Evolutionary conservation across 2,329 filamentous ascomycete species (phyloP).

Genomic region (Emmonsiellopsis sp.): DNA sequence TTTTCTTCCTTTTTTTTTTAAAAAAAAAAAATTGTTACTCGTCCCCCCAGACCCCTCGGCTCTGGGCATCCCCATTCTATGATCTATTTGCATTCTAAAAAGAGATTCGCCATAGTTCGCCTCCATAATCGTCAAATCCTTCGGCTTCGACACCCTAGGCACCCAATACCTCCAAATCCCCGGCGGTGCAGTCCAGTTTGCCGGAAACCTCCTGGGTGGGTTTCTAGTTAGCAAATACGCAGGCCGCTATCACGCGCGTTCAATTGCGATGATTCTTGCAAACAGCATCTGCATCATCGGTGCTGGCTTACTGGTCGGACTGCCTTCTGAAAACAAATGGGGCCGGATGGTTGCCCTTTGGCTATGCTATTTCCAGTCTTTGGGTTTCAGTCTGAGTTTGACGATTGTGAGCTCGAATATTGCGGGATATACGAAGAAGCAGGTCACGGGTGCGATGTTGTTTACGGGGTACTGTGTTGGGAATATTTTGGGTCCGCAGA

Average conservation of each 20-base stretch:
- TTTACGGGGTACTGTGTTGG: conserved; percentile 47
- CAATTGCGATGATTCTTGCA: conserved; percentile 47
- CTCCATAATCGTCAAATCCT: conserved; percentile 40
- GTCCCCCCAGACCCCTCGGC: neutral
- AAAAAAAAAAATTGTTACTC: too few relatives aligned
- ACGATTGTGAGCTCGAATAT: conserved; percentile 46
- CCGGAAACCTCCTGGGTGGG: conserved; percentile 43
- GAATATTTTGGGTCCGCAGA: conserved; percentile 47
- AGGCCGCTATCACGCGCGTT: conserved; percentile 40
- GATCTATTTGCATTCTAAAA: neutral
- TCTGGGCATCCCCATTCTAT: neutral
- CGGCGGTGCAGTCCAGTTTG: conserved; percentile 48
- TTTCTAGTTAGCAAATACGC: conserved; percentile 41
- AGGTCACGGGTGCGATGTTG: conserved; percentile 40
- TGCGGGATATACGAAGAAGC: conserved; percentile 48
- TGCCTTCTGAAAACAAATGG: conserved; percentile 46
- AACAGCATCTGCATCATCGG: conserved; percentile 48
- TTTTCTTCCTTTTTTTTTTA: too few relatives aligned
- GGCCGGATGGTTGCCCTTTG: conserved; percentile 48
- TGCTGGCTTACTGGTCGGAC: conserved; percentile 41
- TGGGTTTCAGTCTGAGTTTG: conserved; percentile 45
- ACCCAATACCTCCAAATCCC: conserved; percentile 53
- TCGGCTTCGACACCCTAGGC: conserved; percentile 40
- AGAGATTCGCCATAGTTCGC: conserved; percentile 26
- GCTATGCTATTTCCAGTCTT: conserved; percentile 46